phyloP scores from a whole-genome alignment of 108 stramenopile genomes.

The Cyclotella cryptica region DNA sequence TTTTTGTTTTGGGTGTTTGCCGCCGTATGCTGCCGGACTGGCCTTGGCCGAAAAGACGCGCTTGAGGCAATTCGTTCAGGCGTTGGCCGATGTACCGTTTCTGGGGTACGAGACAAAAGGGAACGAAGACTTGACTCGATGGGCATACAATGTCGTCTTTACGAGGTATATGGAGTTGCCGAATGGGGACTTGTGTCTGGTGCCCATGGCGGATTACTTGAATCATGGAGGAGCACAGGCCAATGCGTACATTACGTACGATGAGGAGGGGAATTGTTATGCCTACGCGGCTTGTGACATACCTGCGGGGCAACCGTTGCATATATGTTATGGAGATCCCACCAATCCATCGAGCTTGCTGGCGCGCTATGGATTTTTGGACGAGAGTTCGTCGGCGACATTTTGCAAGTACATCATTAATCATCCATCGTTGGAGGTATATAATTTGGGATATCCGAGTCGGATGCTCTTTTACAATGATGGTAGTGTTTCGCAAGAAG shows the following conservation, averaged over 20 bases:
- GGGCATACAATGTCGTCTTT: constrained; percentile 21
- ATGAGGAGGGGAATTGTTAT: constrained; percentile 54
- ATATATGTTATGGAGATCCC: constrained; percentile 39
- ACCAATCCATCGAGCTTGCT: constrained; percentile 39
- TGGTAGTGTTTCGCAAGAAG: constrained; percentile 27
- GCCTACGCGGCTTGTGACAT: constrained; percentile 25
- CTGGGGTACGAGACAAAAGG: constrained; percentile 4
- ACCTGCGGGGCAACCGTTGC: constrained; percentile 17
- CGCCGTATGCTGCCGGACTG: constrained; percentile 31
- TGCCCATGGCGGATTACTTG: constrained; percentile 41
- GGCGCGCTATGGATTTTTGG: constrained; percentile 43
- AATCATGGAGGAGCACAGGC: constrained; percentile 33
- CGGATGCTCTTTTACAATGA: constrained; percentile 58
- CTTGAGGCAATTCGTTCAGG: constrained; percentile 12
- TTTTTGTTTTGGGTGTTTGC: constrained; percentile 47
- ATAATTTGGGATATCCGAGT: constrained; percentile 53
- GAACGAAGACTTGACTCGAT: constrained; percentile 25
- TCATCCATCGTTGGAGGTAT: constrained; percentile 40
- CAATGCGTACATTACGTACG: constrained; percentile 26
- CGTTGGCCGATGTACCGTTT: neutral
- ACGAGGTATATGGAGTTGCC: constrained; percentile 18
- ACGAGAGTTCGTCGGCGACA: constrained; percentile 29
- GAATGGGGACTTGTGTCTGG: constrained; percentile 7
- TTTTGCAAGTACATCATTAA: constrained; percentile 63
- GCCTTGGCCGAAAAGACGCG: constrained; percentile 20